Base-by-base conservation (phyloP, 2,329 filamentous ascomycete species). In the Penicillium janthinellum region DNA sequence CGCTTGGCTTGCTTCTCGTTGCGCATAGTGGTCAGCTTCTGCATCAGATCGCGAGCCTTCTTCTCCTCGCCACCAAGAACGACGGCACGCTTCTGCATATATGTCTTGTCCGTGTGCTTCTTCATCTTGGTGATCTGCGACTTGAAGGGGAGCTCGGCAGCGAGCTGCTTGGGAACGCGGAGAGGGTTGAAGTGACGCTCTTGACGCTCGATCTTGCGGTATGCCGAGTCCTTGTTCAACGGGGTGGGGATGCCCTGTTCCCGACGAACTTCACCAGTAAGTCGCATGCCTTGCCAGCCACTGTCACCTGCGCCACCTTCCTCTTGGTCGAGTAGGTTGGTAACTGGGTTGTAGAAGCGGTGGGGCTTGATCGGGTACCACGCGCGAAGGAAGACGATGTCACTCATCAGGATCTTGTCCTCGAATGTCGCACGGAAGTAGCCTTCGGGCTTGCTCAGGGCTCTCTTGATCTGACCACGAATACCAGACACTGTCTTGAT, bases 391-490 rank as follows among this genome's bases (percentile, higher is more conserved):
- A 99, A 98, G 63, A 98, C 90, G 67, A 99, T 96, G 75, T 99
- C 95, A 76, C 88, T 92, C 85, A 96, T 92, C 54, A 99, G 84
- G 63, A 99, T 91, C 81, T 98, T 99, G 84, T 99, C 95, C 77
- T 99, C 95, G 69, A 99, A 99, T 0, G 95, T 98, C 25, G 95
- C 95, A 70, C 96, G 88, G 86, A 96, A 98, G 78, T 94, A 90
- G 51, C 95, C 95, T 66, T 99, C 95, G 1, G 95, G 94, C 70
- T 96, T 96, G 74, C 88, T 89, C 0, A 99, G 84, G 0, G 95
- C 94, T 62, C 92, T 89, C 82, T 99, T 99, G 85, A 99, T 97
- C 78, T 99, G 95, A 62, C 95, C 95, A 44, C 95, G 86, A 62
- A 99, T 88, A 54, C 96, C 96, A 0, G 93, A 97, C 25, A 99